Evolutionary conservation across 345 rosid genomes (phyloP).

Genomic region (Sonneratia caseolaris): DNA sequence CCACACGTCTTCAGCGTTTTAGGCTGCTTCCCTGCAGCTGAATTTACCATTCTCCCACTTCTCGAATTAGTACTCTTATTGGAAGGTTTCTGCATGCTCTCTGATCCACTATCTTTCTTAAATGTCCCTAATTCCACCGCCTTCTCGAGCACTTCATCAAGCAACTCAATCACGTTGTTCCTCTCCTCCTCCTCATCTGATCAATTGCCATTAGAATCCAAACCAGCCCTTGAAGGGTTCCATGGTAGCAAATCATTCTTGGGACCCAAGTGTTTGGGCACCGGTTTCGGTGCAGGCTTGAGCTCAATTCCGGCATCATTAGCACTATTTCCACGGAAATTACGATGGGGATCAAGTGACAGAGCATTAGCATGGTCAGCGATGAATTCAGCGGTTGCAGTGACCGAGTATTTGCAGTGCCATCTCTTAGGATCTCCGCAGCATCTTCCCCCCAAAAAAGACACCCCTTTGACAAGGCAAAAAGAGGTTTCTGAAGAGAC

Average conservation of each 20-base stretch:
- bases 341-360: constrained; percentile 37
- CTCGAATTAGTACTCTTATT: constrained; percentile 20
- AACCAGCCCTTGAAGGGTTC: constrained; percentile 18
- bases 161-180: constrained; percentile 66
- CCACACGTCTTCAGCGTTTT: constrained; percentile 91
- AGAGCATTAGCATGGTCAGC: constrained; percentile 54
- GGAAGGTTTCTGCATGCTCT: constrained; percentile 24
- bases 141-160: constrained; percentile 82
- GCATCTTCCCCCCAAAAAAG: constrained; percentile 35
- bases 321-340: constrained; percentile 25
- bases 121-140: constrained; percentile 70
- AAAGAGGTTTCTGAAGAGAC: constrained; percentile 34
- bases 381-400: constrained; percentile 49
- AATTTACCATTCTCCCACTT: constrained; percentile 20
- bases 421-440: constrained; percentile 41
- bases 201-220: constrained; percentile 15
- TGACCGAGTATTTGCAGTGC: constrained; percentile 74
- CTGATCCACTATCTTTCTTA: constrained; percentile 25
- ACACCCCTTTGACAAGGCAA: constrained; percentile 53
- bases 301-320: constrained; percentile 49
- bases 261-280: constrained; percentile 38
- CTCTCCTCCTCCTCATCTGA: constrained; percentile 44
- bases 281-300: constrained; percentile 76
- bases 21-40: constrained; percentile 27
- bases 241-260: constrained; percentile 30